Conservation (phyloP, 23 red algal genomes). For the Gracilaria gracilis region DNA sequence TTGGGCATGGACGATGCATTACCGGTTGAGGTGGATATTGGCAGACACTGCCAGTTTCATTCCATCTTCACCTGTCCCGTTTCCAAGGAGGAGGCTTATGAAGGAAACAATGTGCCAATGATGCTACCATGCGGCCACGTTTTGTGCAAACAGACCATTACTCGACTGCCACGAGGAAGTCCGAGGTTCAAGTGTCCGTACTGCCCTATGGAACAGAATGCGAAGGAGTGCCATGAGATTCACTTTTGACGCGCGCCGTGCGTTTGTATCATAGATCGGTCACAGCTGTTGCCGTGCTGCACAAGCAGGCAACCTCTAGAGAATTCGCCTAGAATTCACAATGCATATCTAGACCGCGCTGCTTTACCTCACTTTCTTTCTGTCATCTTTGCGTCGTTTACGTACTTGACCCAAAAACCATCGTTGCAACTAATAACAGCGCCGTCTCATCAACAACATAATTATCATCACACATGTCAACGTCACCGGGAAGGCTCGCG, state of each 20-base stretch:
- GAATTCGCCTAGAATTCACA: too few relatives aligned
- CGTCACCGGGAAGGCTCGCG: too few relatives aligned
- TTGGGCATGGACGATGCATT: constrained; percentile 76
- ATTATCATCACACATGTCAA: too few relatives aligned
- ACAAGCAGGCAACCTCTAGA: not conserved
- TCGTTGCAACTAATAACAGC: too few relatives aligned
- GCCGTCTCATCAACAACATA: too few relatives aligned
- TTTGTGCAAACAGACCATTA: constrained; percentile 80
- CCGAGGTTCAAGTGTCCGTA: constrained; percentile 93
- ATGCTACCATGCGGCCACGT: constrained; percentile 89
- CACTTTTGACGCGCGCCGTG: constrained; percentile 52
- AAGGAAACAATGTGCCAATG: constrained; percentile 75
- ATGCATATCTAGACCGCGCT: not conserved
- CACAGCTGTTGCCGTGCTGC: not conserved
- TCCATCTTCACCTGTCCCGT: constrained; percentile 88
- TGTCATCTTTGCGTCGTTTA: not conserved
- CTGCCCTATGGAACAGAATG: constrained; percentile 85
- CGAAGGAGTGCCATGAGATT: constrained; percentile 67
- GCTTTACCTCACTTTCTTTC: not conserved
- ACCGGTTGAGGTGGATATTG: constrained; percentile 88
- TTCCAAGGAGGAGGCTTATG: constrained; percentile 76
- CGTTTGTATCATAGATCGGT: not conserved
- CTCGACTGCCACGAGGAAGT: constrained; percentile 73
- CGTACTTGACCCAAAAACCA: too few relatives aligned
- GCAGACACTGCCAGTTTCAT: constrained; percentile 74